Percentiles rank a stretch among this genome's conserved stretches.
These are phyloP conservation scores for Cystobasidium onofrii DNA, from an alignment of 768 basidiomycete species.

Conservation along the genomic window DNA sequence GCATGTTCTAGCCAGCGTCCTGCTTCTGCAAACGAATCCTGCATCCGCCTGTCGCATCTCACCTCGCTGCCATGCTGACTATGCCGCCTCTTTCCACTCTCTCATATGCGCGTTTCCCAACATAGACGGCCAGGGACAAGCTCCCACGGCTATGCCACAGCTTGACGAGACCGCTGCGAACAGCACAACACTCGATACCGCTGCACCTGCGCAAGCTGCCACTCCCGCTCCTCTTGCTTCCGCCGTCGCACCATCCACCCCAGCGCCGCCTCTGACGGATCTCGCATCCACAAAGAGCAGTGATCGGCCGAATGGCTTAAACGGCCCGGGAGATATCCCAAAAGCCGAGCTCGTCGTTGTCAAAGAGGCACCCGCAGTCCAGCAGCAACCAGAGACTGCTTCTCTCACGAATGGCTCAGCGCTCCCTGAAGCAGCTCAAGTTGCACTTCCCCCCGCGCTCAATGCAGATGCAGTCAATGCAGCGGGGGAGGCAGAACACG, in stretches of 20 bases:
- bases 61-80: neutral
- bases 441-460: too few species aligned
- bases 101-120: neutral
- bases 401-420: neutral
- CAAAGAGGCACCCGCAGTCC: neutral
- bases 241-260: neutral
- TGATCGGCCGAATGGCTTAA: conserved; percentile 1
- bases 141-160: neutral
- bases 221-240: neutral
- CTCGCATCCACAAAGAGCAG: neutral
- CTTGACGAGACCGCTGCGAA: neutral
- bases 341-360: neutral
- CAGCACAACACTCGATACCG: neutral
- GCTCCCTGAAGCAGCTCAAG: neutral
- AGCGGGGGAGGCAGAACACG: neutral
- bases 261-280: conserved; percentile 5
- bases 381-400: neutral
- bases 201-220: neutral
- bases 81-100: neutral
- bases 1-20: too few species aligned
- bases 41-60: too few species aligned
- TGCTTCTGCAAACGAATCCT: too few species aligned
- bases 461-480: neutral
- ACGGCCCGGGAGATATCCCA: neutral
- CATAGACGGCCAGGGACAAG: neutral